Base-by-base conservation (phyloP, 1,284 basidiomycete genomes). In the Austroboletus niveus region DNA sequence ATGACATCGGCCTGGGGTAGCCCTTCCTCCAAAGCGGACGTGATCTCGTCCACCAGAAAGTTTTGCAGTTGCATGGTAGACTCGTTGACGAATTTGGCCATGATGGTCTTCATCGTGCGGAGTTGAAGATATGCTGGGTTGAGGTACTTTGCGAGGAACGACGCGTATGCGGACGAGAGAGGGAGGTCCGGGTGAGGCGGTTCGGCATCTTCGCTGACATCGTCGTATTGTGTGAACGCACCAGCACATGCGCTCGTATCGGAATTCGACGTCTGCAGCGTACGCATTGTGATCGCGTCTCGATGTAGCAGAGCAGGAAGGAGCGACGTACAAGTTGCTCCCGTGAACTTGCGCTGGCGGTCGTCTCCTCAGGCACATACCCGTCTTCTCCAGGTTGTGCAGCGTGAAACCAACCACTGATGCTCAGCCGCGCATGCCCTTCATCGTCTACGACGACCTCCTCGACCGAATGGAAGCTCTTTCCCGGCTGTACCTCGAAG, bases 341-440 rank as follows among this genome's bases (percentile, higher is more conserved):
- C 57, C 84, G 79, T 17, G 89, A 92, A 42, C 60, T 62, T 27
- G 59, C 42, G 65, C 83, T 89, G 71, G 59, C 53, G 54, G 27
- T 15, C 8, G 65, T 55, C 10, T 59, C 49, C 51, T 82, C 81
- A 1, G 75, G 71, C 48, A 84, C 78, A 66, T 91, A 94, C 0
- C 92, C 94, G 45, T 93, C 88, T 69, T 99, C 96, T 17, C 91
- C 94, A 57, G 89, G 84, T 64, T 96, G 87, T 0, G 92, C 88
- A 17, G 87, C 85, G 69, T 99, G 96, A 77, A 96, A 97, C 94
- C 96, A 99, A 8, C 96, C 96, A 58, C 90, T 94, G 60, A 99
- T 91, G 63, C 92, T 94, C 56, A 98, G 72, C 42, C 93, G 74
- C 66, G 86, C 78, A 35, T 85, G 72, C 0, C 85, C 85, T 55